Base-by-base conservation (phyloP, 1,284 basidiomycete species). In the Ceratobasidium sp. region DNA sequence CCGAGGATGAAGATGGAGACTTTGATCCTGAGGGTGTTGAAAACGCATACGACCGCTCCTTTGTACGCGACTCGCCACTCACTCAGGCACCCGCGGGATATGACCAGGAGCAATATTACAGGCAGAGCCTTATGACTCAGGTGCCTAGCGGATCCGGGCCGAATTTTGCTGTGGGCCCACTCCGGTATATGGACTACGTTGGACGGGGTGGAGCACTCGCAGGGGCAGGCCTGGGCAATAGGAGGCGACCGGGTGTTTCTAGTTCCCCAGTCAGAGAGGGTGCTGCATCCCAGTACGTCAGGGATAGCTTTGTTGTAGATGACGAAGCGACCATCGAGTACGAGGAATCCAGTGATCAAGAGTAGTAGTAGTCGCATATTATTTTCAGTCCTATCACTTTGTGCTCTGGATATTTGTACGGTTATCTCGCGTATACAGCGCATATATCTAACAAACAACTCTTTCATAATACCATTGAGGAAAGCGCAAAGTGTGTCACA, bases 1-100 rank as follows among this genome's bases (percentile, higher is more conserved):
- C 56, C 27, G 93, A 94, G 79, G 85, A 85, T 74, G 90, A 89
- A 78, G 79, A 81, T 69, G 78, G 78, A 14, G 77, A 77, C 24
- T 81, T 81, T 51, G 86, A 89, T 75, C 86, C 88, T 34, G 88
- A 88, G 14, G 81, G 80, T 1, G 81, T 84, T 24, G 91, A 90
- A 79, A 88, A 85, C 78, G 91, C 92, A 78, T 87, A 87, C 66
- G 93, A 95, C 79, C 84, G 86, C 46, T 84, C 82, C 76, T 94
- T 94, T 81, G 83, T 94, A 19, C 85, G 88, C 74, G 87, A 90
- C 69, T 83, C 87, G 9, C 84, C 87, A 13, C 85, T 88, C 72
- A 94, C 93, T 14, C 94, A 95, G 80, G 85, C 85, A 19, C 88
- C 90, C 16, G 84, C 87, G n/a, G 90, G 89, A 13, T 95, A 94